These are phyloP conservation scores for Entrophospora sp. DNA, from an alignment of 192 early-diverging fungal genomes.

Conservation along the genomic window DNA sequence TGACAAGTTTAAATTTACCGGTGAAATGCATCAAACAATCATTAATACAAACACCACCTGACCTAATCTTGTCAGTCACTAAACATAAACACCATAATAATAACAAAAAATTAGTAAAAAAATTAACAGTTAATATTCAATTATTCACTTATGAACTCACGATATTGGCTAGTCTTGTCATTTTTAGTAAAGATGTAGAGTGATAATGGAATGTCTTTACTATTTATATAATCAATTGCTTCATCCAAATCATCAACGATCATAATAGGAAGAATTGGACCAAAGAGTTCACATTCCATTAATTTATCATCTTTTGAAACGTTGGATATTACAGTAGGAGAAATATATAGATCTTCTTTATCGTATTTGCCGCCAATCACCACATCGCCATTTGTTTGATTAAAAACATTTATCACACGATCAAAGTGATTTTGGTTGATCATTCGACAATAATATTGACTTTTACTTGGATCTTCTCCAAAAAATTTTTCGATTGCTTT, in stretches of 20 bases:
- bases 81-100: neutral
- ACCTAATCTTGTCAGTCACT: constrained; percentile 58
- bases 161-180: constrained; percentile 39
- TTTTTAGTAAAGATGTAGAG: constrained; percentile 65
- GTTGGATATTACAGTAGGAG: constrained; percentile 73
- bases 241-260: constrained; percentile 53
- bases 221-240: constrained; percentile 54
- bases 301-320: constrained; percentile 50
- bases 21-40: constrained; percentile 64
- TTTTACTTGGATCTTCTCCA: constrained; percentile 30
- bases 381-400: constrained; percentile 40
- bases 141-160: constrained; percentile 18
- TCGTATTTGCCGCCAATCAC: constrained; percentile 56
- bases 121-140: neutral
- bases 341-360: constrained; percentile 57
- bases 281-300: constrained; percentile 88
- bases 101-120: neutral
- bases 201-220: constrained; percentile 65
- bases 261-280: constrained; percentile 80
- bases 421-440: constrained; percentile 52
- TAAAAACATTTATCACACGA: constrained; percentile 46
- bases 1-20: constrained; percentile 25
- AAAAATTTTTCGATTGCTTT: constrained; percentile 31
- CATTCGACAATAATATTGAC: constrained; percentile 49
- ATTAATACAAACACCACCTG: constrained; percentile 73